Evolutionary conservation across 139 green algal species (phyloP), one percentile per base, ranked within the genome.

Genomic region (Trebouxia sp.): DNA sequence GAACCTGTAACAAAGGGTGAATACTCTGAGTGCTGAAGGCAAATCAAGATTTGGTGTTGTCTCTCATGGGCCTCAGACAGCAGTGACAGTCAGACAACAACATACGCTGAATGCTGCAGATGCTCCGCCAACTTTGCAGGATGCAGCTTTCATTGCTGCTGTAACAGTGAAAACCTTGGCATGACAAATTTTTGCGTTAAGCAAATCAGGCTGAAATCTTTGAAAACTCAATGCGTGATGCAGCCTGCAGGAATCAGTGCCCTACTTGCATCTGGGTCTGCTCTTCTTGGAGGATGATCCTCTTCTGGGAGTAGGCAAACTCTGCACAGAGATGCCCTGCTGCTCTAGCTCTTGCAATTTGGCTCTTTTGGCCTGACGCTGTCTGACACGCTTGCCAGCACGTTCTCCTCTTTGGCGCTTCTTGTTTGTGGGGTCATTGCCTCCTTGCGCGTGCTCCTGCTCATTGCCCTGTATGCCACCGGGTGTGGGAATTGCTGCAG

Each of bases 321-420:
- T 67, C 56, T 37, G 62, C 62, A 30, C n/a, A n/a, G n/a, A n/a
- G n/a, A n/a, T n/a, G n/a, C n/a, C n/a, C n/a, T n/a, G n/a, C 47
- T 53, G 47, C 47, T 53, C 20, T 1, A 6, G 1, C 11, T 72
- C 32, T 35, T 26, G 9, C 12, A 45, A 32, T 28, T 35, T 39
- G 14, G 32, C 17, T 72, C 62, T 32, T 35, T 41, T 72, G 20
- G 62, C 62, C 62, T 72, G 62, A 3, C 62, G 62, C 32, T 72
- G 62, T 35, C 62, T 24, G 3, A 72, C 62, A 30, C 62, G 62
- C 32, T 72, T 72, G 62, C 62, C 62, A 45, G 62, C 62, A 72
- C 62, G 62, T 35, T 72, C 62, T 45, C 62, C 62, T 72, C 62
- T 42, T 17, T 72, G 42, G 32, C 62, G 62, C 62, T 72, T 72